A percentile compares a stretch with the other conserved stretches of the same genome.
Evolutionary conservation across 331 rosid species (phyloP).

Genomic region (Ulmus americana): DNA sequence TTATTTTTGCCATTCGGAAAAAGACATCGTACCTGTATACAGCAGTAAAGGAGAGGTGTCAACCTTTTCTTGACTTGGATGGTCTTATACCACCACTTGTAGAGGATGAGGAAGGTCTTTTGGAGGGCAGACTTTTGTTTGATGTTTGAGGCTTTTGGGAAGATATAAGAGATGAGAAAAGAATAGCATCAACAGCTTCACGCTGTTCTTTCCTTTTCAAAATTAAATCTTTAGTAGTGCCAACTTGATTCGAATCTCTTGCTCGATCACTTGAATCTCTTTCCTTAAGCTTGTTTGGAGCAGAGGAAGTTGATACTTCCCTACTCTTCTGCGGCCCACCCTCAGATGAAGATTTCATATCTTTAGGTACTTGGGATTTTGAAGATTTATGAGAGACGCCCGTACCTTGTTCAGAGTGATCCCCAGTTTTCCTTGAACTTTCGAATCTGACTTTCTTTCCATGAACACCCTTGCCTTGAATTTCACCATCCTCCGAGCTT

Average conservation of each 20-base stretch:
- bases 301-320: slow-evolving; percentile 37
- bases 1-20: neutral
- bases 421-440: slow-evolving; percentile 30
- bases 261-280: slow-evolving; percentile 32
- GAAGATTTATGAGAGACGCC: slow-evolving; percentile 28
- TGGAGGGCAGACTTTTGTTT: slow-evolving; percentile 35
- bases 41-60: slow-evolving; percentile 14
- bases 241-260: slow-evolving; percentile 33
- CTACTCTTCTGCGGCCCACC: slow-evolving; percentile 25
- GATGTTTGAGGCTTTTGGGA: slow-evolving; percentile 54
- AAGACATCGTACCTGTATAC: slow-evolving; percentile 24
- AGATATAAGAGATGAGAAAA: slow-evolving; percentile 69
- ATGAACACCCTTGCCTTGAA: slow-evolving; percentile 29
- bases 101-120: slow-evolving; percentile 48
- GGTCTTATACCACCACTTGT: slow-evolving; percentile 39
- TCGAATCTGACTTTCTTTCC: slow-evolving; percentile 32
- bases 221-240: slow-evolving; percentile 38
- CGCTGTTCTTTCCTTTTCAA: slow-evolving; percentile 85
- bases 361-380: slow-evolving; percentile 31
- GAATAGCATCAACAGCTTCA: slow-evolving; percentile 87
- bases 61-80: slow-evolving; percentile 55
- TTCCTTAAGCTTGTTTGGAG: slow-evolving; percentile 29
- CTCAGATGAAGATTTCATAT: slow-evolving; percentile 27
- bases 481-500: slow-evolving; percentile 28
- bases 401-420: slow-evolving; percentile 27